Conservation (phyloP, 2,329 filamentous ascomycete genomes). For the Penicillium verrucosum region DNA sequence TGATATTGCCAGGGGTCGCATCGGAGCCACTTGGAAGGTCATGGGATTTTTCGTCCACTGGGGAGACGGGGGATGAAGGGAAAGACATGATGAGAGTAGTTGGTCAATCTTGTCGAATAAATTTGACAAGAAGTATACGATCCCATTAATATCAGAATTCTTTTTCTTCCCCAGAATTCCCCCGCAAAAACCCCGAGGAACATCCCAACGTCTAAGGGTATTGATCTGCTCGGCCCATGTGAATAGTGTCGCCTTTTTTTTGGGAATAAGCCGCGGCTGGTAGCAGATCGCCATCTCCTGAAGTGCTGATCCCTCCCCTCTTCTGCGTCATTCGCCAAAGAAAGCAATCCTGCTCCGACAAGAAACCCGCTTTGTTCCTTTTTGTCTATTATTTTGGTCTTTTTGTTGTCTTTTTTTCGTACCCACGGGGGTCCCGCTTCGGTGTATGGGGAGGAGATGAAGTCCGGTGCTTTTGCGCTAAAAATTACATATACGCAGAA, state of each 20-base stretch:
- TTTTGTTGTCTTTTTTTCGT: not conserved
- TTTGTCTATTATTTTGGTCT: not conserved
- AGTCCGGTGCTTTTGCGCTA: constrained; percentile 1
- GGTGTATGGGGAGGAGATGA: not conserved
- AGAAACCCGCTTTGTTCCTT: not conserved
- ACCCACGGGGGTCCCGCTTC: not conserved
- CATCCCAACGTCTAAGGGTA: not conserved
- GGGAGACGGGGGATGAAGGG: constrained; percentile 18
- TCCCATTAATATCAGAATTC: not conserved
- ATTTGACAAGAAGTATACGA: not conserved
- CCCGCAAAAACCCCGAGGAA: constrained; percentile 12
- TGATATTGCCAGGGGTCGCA: not conserved
- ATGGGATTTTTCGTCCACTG: constrained; percentile 16
- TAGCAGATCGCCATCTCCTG: constrained; percentile 22
- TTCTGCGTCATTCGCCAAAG: constrained; percentile 13
- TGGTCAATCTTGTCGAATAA: not conserved
- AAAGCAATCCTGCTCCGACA: constrained; percentile 20
- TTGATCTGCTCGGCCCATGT: constrained; percentile 18
- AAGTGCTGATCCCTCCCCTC: constrained; percentile 16
- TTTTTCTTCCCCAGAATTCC: not conserved
- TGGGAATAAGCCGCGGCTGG: constrained; percentile 18
- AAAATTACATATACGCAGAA: constrained; percentile 7
- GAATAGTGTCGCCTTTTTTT: constrained; percentile 12
- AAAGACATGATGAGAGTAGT: constrained; percentile 10
- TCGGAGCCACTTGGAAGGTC: not conserved